Evolutionary conservation across 2,329 filamentous ascomycete species (phyloP), one percentile per base, ranked within the genome.

Genomic region (Aspergillus sp.): DNA sequence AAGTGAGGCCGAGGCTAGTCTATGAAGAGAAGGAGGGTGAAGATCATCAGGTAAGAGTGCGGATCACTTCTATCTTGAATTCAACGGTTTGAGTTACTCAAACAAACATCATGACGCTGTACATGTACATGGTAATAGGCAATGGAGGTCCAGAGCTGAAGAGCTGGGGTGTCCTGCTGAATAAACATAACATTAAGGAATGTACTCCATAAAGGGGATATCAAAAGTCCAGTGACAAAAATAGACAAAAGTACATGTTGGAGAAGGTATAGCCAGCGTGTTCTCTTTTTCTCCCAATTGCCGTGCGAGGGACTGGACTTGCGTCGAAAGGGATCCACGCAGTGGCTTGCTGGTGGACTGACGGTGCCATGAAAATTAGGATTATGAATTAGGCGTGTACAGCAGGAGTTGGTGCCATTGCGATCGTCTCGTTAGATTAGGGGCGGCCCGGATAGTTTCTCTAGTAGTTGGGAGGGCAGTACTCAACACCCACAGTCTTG

Each of bases 351-450:
- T 59, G 43, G 28, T 48, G 22, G 31, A 34, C 53, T 23, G 38
- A 47, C 47, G n/a, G 28, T 53, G 51, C 47, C 60, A 45, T 62
- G 50, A 52, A 62, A 22, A 66, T 71, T 71, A 73, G 59, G 71
- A 74, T 74, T 74, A 74, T 45, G 25, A 72, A 74, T 74, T 74
- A 74, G 51, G 61, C 72, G 71, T 74, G 67, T 74, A 76, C 73
- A 73, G 61, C 61, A 64, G 58, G 52, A 45, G 57, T 62, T 65
- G 64, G 64, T 69, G 64, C 69, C 66, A 63, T 68, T 65, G 64
- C 66, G 63, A 64, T 70, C 64, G 62, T 66, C 64, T 61, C 68
- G 63, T 62, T 59, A 66, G 57, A 54, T 58, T 50, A 63, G 52
- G 65, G 64, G 66, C 60, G 62, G 25, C 53, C 46, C 49, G 2